Evolutionary conservation across 345 rosid species (phyloP).

Genomic region (Schrenkiella parvula): DNA sequence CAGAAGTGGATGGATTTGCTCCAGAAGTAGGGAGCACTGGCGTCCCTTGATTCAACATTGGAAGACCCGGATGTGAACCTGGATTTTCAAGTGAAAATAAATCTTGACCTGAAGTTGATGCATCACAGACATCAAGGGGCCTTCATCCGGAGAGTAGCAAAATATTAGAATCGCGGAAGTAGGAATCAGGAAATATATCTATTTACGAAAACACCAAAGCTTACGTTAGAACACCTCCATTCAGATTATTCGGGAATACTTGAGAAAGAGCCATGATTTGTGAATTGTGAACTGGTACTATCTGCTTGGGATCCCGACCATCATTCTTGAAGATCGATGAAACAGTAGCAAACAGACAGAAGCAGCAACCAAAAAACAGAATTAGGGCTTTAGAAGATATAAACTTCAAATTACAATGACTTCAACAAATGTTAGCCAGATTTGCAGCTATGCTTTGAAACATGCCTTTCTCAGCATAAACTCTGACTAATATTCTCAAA

Average conservation of each 20-base stretch:
- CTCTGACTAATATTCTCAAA: conserved; percentile 1
- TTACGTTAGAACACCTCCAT: conserved; percentile 71
- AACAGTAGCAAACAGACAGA: conserved; percentile 18
- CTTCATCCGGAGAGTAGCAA: conserved; percentile 46
- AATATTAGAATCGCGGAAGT: conserved; percentile 12
- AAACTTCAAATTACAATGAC: conserved; percentile 13
- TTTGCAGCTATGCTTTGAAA: conserved; percentile 8
- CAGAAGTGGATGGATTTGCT: conserved; percentile 46
- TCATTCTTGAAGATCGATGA: conserved; percentile 49
- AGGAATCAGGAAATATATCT: background rate
- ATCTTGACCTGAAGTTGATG: conserved; percentile 54
- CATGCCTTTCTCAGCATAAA: conserved; percentile 9
- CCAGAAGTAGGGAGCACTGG: conserved; percentile 53
- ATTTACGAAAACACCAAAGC: conserved; percentile 30
- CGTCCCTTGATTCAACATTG: conserved; percentile 56
- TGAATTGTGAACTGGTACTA: conserved; percentile 65
- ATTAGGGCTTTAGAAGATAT: background rate
- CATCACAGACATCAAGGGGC: conserved; percentile 90
- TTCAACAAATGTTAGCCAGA: background rate
- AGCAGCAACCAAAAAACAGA: conserved; percentile 12
- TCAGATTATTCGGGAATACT: conserved; percentile 70
- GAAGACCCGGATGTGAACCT: conserved; percentile 51
- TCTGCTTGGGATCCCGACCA: conserved; percentile 63
- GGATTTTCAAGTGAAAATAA: conserved; percentile 49
- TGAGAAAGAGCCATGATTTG: conserved; percentile 67